phyloP scores from a whole-genome alignment of 148 eudicot genomes.

The Simmondsia chinensis region DNA sequence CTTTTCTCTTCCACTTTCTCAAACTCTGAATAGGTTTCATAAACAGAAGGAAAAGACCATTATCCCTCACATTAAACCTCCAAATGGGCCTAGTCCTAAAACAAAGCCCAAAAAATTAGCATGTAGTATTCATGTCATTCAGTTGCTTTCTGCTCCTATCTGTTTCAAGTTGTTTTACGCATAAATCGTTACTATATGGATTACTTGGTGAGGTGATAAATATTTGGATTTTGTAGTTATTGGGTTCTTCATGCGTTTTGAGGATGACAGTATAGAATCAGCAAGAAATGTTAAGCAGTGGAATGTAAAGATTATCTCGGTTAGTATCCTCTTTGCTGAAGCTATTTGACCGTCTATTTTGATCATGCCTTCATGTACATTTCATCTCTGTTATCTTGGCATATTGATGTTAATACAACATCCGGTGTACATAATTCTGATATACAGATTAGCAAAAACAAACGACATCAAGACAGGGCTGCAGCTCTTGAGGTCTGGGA shows the following conservation, averaged over 20 bases:
- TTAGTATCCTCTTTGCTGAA: constrained; percentile 19
- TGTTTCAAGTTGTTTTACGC: not conserved
- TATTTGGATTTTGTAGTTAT: constrained; percentile 40
- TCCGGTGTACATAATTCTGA: not conserved
- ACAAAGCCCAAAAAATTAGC: no score
- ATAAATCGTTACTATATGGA: not conserved
- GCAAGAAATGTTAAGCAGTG: constrained; percentile 87
- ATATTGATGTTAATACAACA: no score
- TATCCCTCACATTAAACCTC: no score
- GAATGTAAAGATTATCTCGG: constrained; percentile 96
- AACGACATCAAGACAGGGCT: constrained; percentile 92
- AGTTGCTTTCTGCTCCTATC: not conserved
- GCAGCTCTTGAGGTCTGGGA: constrained; percentile 98
- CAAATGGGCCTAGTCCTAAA: no score
- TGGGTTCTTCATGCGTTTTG: constrained; percentile 89
- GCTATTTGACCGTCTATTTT: not conserved
- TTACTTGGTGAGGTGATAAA: not conserved
- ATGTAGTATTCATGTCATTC: no score
- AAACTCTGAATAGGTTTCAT: no score
- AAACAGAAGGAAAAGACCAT: no score
- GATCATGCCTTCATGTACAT: not conserved
- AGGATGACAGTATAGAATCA: constrained; percentile 93
- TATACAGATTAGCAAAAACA: constrained; percentile 89
- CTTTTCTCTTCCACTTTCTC: no score
- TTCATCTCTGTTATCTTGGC: no score